Base-by-base conservation (phyloP, 2,329 filamentous ascomycete genomes). In the Trichoderma lentiforme region DNA sequence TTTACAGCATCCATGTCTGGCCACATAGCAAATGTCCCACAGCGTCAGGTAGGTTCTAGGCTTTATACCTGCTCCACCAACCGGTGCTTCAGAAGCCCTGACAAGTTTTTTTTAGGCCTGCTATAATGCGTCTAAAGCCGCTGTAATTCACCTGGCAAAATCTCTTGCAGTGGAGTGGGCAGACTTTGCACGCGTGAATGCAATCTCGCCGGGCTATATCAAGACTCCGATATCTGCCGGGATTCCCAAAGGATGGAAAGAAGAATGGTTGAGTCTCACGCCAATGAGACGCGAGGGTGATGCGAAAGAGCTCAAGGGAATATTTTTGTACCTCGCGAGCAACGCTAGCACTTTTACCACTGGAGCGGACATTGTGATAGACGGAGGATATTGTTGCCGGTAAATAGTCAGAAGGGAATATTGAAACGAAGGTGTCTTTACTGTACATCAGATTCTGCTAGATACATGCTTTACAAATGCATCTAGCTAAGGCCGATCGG, bases 51-150 rank as follows among this genome's bases (percentile, higher is more conserved):
- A 21, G 3, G 43, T 47, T 47, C 43, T 1, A 11, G 4, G 4
- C 4, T n/a, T 11, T 47, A 11, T 4, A 6, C 7, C 43, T 47
- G 43, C 8, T 47, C 43, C 43, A 47, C 3, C n/a, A 47, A 47
- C 18, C 6, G 43, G 43, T 21, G 9, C 43, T 47, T 6, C n/a
- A 47, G 18, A 47, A 47, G 9, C 18, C n/a, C n/a, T 47, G 2
- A 47, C 43, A 47, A 43, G 18, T 47, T n/a, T n/a, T 39, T 47
- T 47, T 47, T 47, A 47, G 43, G 43, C 76, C 73, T 82, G 81
- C 11, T 85, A 84, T 69, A 85, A 85, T 70, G 80, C 83, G 9
- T 82, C 80, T 65, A 85, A 84, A 74, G 83, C 82, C 2, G 84
- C 24, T 26, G 43, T 61, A 3, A 79, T 83, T 3, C 83, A 84